phyloP scores from a whole-genome alignment of 805 yeast genomes.

The Teunomyces gatunensis region DNA sequence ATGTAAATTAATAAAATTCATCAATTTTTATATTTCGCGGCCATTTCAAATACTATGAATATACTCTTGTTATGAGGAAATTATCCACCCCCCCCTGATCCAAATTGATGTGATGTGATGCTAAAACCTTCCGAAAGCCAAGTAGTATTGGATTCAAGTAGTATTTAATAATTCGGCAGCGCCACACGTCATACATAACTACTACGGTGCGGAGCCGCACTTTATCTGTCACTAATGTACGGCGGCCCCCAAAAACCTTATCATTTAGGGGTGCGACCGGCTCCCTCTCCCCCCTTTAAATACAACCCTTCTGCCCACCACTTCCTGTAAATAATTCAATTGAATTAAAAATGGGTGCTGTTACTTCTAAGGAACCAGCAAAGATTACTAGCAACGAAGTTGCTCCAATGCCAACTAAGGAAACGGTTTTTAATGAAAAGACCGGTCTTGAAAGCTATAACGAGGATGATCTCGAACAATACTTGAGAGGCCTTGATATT shows the following conservation, averaged over 20 bases:
- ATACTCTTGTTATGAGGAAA: no score
- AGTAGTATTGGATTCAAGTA: no score
- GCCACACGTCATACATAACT: conserved; percentile 1
- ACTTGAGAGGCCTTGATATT: conserved; percentile 14
- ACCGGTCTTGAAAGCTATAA: neutral
- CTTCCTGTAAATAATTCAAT: neutral
- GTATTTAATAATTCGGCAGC: no score
- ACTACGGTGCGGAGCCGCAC: conserved; percentile 4
- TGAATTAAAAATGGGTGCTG: neutral
- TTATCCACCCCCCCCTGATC: no score
- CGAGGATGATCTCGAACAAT: conserved; percentile 1
- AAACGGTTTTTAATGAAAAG: conserved; percentile 10
- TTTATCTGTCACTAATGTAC: neutral
- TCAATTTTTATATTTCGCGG: neutral
- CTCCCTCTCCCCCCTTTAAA: neutral
- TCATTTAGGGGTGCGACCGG: no score
- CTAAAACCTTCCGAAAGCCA: no score
- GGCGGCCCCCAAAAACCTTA: neutral
- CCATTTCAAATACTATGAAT: neutral
- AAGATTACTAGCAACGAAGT: neutral
- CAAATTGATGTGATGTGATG: no score
- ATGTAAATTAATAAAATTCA: neutral
- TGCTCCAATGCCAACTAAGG: neutral
- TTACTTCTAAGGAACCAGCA: neutral
- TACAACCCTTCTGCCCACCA: neutral